Conservation (phyloP, 1,139 yeast genomes). For the Zygoascus meyerae region DNA sequence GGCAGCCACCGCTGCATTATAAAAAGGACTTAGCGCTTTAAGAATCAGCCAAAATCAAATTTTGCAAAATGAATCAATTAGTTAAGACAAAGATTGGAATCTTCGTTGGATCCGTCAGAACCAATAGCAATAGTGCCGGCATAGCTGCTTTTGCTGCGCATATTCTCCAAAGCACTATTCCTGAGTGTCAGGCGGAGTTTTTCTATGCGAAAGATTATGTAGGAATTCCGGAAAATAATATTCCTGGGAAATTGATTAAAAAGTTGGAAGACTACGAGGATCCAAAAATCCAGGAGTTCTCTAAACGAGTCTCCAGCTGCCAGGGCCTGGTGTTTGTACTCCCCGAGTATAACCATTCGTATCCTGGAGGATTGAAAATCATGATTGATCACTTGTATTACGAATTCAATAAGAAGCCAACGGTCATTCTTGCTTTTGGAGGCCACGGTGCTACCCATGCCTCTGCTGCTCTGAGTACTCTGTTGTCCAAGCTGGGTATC, state of each 20-base stretch:
- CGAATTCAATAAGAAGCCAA: conserved; percentile 33
- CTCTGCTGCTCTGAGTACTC: conserved; percentile 28
- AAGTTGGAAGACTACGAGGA: conserved; percentile 15
- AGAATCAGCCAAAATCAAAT: background rate
- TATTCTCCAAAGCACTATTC: background rate
- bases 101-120: background rate
- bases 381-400: conserved; percentile 31
- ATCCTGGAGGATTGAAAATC: conserved; percentile 34
- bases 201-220: background rate
- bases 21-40: background rate
- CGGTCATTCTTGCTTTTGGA: conserved; percentile 31
- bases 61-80: background rate
- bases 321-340: conserved; percentile 30
- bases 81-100: background rate
- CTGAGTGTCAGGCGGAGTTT: background rate
- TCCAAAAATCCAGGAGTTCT: conserved; percentile 22
- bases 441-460: conserved; percentile 33
- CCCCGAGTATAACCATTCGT: conserved; percentile 35
- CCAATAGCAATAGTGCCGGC: background rate
- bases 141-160: background rate
- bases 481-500: conserved; percentile 12
- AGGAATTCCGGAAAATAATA: background rate
- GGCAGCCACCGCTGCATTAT: background rate
- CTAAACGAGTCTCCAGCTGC: conserved; percentile 18
- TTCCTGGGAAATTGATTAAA: background rate